Evolutionary conservation across 345 rosid species (phyloP).

Genomic region (Luvunga scandens): DNA sequence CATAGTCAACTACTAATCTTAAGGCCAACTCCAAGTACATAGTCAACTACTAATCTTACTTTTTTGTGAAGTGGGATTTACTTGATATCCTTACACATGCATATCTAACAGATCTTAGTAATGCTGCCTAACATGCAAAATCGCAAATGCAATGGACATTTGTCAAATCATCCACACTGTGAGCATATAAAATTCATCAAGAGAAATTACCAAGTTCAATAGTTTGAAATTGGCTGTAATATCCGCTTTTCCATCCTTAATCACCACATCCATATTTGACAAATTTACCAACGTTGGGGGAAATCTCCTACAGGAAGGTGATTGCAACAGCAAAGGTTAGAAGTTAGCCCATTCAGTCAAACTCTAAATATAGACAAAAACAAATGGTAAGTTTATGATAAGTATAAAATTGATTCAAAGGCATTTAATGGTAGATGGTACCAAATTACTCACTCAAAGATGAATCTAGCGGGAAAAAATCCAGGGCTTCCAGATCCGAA

Average conservation of each 20-base stretch:
- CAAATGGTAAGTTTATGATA: neutral
- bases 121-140: slow-evolving; percentile 3
- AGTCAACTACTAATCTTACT: neutral
- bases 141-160: neutral
- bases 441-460: slow-evolving; percentile 56
- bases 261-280: slow-evolving; percentile 64
- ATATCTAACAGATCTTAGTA: neutral
- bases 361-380: neutral
- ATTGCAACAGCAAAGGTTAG: slow-evolving; percentile 10
- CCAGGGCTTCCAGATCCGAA: slow-evolving; percentile 83
- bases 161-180: neutral
- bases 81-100: neutral
- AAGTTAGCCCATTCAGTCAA: neutral
- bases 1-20: neutral
- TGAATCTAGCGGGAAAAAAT: slow-evolving; percentile 59
- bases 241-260: slow-evolving; percentile 63
- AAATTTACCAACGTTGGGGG: slow-evolving; percentile 69
- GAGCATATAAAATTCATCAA: neutral
- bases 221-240: slow-evolving; percentile 63
- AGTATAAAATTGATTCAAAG: neutral
- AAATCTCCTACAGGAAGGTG: slow-evolving; percentile 59
- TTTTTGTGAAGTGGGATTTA: neutral
- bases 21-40: neutral
- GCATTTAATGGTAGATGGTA: neutral
- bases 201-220: slow-evolving; percentile 55